Conservation (phyloP, 139 green algal species). For the Nannochloris sp. region DNA sequence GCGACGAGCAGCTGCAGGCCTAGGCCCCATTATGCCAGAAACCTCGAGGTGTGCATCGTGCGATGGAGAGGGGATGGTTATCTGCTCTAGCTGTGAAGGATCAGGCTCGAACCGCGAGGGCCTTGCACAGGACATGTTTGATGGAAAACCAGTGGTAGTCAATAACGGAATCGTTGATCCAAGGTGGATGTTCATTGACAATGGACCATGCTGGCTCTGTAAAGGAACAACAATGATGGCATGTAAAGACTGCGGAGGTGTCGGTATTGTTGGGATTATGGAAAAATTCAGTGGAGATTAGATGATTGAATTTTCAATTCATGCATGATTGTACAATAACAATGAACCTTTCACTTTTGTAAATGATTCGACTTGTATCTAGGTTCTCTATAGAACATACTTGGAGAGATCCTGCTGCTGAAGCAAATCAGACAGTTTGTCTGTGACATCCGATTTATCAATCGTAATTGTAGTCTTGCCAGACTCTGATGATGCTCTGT, state of each 20-base stretch:
- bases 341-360: constrained; percentile 1
- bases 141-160: neutral
- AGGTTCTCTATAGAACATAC: constrained; percentile 51
- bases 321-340: neutral
- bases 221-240: neutral
- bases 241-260: constrained; percentile 14
- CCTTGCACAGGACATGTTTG: constrained; percentile 11
- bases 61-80: neutral
- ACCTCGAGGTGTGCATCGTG: constrained; percentile 2
- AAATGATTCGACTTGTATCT: neutral
- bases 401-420: constrained; percentile 64
- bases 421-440: constrained; percentile 48
- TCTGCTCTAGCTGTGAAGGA: constrained; percentile 11
- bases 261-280: constrained; percentile 2
- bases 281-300: constrained; percentile 9
- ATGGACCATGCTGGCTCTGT: constrained; percentile 23
- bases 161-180: neutral
- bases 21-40: constrained; percentile 16
- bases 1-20: constrained; percentile 8
- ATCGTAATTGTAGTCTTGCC: constrained; percentile 33
- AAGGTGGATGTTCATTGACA: neutral
- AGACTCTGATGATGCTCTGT: constrained; percentile 33
- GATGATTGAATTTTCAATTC: constrained; percentile 2
- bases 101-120: constrained; percentile 11
- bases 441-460: constrained; percentile 48